Percentiles rank a stretch among this genome's conserved stretches.
Conservation (phyloP, 2,329 filamentous ascomycete species). For the Exophiala bonariae region DNA sequence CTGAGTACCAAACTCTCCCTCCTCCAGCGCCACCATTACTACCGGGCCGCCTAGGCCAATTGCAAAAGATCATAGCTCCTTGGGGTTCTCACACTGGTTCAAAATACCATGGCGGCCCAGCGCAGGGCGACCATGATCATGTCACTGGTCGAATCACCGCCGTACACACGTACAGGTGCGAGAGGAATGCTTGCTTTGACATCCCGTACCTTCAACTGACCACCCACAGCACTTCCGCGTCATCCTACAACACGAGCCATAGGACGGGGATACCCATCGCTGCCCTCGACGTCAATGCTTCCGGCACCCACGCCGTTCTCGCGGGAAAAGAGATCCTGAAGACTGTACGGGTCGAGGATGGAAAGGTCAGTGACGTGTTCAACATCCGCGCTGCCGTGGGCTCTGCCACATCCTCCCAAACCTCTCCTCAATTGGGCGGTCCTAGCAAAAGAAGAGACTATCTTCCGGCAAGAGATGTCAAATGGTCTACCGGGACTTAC, state of each 20-base stretch:
- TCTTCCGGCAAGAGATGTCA: conserved; percentile 64
- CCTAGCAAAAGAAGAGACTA: conserved; percentile 57
- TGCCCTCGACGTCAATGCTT: conserved; percentile 63
- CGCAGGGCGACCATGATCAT: conserved; percentile 20
- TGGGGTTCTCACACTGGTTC: conserved; percentile 23
- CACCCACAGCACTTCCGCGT: background rate
- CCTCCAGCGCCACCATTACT: conserved; percentile 33
- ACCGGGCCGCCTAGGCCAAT: conserved; percentile 28
- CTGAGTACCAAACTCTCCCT: conserved; percentile 18
- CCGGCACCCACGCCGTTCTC: conserved; percentile 63
- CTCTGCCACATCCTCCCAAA: conserved; percentile 55
- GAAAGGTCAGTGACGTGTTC: conserved; percentile 60
- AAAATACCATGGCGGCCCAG: conserved; percentile 21
- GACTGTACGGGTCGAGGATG: conserved; percentile 60
- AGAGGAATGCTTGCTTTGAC: background rate
- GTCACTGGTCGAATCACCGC: conserved; percentile 18
- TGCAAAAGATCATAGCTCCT: conserved; percentile 30
- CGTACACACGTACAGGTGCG: conserved; percentile 22
- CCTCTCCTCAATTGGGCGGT: conserved; percentile 38
- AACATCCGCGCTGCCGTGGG: conserved; percentile 63
- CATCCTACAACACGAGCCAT: conserved; percentile 56
- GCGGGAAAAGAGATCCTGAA: conserved; percentile 67
- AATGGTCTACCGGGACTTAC: conserved; percentile 65
- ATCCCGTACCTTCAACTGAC: conserved; percentile 3
- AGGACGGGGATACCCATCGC: conserved; percentile 65